Base-by-base conservation (phyloP, 352 stramenopile genomes). In the Phytophthora pinifolia region DNA sequence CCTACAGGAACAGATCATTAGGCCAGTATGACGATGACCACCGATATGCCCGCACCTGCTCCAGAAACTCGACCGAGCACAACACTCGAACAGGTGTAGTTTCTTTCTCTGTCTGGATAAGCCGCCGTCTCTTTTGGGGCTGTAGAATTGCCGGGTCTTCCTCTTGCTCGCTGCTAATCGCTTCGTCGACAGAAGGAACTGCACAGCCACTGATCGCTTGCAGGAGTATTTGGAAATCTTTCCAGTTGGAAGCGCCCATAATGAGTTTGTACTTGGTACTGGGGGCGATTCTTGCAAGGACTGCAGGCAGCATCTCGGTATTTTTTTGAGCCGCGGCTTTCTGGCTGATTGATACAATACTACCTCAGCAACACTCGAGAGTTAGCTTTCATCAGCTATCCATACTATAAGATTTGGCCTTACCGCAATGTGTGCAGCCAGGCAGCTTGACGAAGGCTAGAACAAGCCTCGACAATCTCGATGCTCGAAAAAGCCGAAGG, bases 361-460 rank as follows among this genome's bases (percentile, higher is more conserved):
- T 67, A 42, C 9, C 22, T 27, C 30, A 41, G 10, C 32, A 45
- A 32, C 18, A 5, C 8, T 22, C 46, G 20, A 38, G 36, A 41
- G 9, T 46, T 39, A 57, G 36, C 51, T 38, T 35, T 25, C 20
- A 25, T 25, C 14, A 17, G 36, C 2, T 25, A 38, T 35, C 7
- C 35, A 32, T 22, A 10, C 10, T 15, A 6, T 5, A 51, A 47
- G 14, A 18, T 27, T 13, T 2, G 3, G 9, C 32, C 54, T 22
- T 74, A 92, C 81, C 72, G 72, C 25, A 92, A 49, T 2, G 66
- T 73, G 46, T 92, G 81, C 9, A 92, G 54, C 76, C 77, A 92
- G 14, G 61, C 36, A 27, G 64, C 66, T 62, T 88, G 72, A 15
- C 79, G 79, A 57, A 88, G 83, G 43, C 65, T 85, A 7, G 49